Conservation (phyloP, 192 early-diverging fungal species). For the Gamsiella multidivaricata region DNA sequence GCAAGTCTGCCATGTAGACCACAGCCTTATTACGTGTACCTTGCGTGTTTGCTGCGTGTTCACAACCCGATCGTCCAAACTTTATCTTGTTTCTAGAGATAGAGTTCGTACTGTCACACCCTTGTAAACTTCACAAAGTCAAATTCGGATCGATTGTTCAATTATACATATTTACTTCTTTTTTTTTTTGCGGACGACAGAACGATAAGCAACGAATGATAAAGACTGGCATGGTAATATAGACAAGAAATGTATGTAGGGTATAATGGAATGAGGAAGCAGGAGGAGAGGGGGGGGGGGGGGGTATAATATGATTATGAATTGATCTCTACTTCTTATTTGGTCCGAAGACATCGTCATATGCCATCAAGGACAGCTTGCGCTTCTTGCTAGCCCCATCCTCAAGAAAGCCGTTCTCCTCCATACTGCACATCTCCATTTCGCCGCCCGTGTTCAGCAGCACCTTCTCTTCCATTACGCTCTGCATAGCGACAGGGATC, state of each 20-base stretch:
- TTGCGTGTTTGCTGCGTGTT: too few relatives aligned
- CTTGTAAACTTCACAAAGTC: too few relatives aligned
- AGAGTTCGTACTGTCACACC: too few relatives aligned
- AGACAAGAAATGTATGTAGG: neutral
- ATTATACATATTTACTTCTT: too few relatives aligned
- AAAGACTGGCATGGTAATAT: too few relatives aligned
- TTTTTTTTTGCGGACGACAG: too few relatives aligned
- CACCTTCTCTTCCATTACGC: neutral
- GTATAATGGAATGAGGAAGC: neutral
- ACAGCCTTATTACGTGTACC: too few relatives aligned
- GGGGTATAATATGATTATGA: neutral
- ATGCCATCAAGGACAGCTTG: neutral
- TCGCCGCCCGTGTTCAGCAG: neutral
- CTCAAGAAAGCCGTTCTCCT: slow-evolving; percentile 1
- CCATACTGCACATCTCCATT: slow-evolving; percentile 15
- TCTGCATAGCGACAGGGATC: neutral
- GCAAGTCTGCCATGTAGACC: too few relatives aligned
- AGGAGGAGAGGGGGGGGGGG: neutral
- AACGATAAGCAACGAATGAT: too few relatives aligned
- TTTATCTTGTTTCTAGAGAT: too few relatives aligned
- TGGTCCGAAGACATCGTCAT: neutral
- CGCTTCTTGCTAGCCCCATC: slow-evolving; percentile 12
- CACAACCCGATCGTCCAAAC: too few relatives aligned
- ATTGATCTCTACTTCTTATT: slow-evolving; percentile 5
- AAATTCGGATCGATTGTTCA: too few relatives aligned